Conservation (phyloP, 2,329 filamentous ascomycete species). For the Geoglossum cookeanum region DNA sequence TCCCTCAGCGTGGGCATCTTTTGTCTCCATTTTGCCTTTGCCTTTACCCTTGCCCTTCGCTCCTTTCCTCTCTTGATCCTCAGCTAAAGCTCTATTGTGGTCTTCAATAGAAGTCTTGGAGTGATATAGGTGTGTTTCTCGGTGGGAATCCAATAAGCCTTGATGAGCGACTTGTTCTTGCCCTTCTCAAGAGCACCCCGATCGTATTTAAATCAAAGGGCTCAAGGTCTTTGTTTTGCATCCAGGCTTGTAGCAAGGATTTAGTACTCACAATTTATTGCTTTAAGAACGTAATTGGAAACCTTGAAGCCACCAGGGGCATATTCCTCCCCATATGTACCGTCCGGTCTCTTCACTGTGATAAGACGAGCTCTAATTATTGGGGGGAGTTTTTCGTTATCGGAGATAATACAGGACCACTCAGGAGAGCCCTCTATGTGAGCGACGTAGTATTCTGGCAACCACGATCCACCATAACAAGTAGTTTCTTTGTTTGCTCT, state of each 20-base stretch:
- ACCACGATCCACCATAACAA: conserved; percentile 34
- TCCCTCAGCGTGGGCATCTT: not conserved
- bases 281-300: conserved; percentile 93
- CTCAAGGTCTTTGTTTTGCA: conserved; percentile 63
- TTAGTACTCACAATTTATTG: conserved; percentile 86
- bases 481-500: conserved; percentile 62
- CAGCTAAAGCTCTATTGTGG: conserved; percentile 35
- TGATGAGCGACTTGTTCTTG: conserved; percentile 65
- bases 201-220: conserved; percentile 59
- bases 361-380: conserved; percentile 66
- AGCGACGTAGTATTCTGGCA: conserved; percentile 82
- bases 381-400: conserved; percentile 81
- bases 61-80: conserved; percentile 45
- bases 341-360: conserved; percentile 62
- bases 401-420: conserved; percentile 87
- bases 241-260: conserved; percentile 50
- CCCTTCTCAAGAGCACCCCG: conserved; percentile 41
- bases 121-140: conserved; percentile 57
- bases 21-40: conserved; percentile 26
- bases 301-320: conserved; percentile 78
- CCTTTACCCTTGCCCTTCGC: conserved; percentile 42
- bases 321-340: conserved; percentile 73
- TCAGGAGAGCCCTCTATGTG: conserved; percentile 87
- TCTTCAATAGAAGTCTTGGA: conserved; percentile 61
- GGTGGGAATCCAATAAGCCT: conserved; percentile 62